These are phyloP conservation scores for Metarhizium rileyi DNA, from an alignment of 2,329 filamentous ascomycete species.

Conservation along the genomic window DNA sequence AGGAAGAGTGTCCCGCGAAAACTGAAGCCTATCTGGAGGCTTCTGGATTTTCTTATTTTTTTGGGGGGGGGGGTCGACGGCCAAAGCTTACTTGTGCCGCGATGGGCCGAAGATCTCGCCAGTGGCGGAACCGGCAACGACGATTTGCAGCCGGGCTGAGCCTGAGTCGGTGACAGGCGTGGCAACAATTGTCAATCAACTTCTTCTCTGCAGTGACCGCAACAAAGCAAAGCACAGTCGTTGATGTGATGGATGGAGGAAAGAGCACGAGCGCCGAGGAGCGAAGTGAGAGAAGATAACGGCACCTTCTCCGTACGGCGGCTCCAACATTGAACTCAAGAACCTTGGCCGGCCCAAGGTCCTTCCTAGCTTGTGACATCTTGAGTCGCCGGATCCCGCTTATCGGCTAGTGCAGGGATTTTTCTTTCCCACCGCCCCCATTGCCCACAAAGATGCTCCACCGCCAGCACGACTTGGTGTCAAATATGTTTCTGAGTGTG, in stretches of 20 bases:
- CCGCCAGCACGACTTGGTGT: background rate
- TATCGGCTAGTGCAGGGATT: conserved; percentile 6
- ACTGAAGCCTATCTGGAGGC: too few relatives aligned
- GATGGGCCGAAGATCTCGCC: background rate
- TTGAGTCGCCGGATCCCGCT: conserved; percentile 1
- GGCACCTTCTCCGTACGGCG: background rate
- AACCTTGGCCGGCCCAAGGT: too few relatives aligned
- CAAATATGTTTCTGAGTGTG: background rate
- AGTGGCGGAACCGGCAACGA: too few relatives aligned
- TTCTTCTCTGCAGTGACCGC: background rate
- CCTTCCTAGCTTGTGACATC: too few relatives aligned
- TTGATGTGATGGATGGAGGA: background rate
- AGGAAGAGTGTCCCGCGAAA: background rate
- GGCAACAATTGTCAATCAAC: background rate
- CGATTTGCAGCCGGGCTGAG: background rate
- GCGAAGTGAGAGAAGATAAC: background rate
- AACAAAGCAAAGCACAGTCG: background rate
- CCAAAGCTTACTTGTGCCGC: background rate
- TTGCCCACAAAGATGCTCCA: background rate
- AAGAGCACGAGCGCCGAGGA: background rate
- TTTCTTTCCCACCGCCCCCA: background rate
- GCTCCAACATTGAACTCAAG: background rate
- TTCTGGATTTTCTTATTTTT: background rate
- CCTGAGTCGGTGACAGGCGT: too few relatives aligned
- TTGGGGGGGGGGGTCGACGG: too few relatives aligned